These are phyloP conservation scores for Solanum chilense DNA, from an alignment of 257 asterid genomes.

Conservation along the genomic window DNA sequence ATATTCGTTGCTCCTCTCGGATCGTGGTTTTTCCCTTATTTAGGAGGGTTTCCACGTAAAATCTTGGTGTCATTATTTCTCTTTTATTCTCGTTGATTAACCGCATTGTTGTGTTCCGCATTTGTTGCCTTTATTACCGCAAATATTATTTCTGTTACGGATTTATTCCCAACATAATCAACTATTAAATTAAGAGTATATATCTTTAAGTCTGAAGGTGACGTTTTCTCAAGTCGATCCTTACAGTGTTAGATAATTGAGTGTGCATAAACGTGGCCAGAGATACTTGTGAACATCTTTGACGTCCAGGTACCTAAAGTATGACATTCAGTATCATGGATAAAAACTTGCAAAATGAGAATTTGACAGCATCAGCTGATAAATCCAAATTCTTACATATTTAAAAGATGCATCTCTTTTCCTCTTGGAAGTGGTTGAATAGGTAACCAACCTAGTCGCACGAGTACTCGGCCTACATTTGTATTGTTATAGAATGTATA, in stretches of 20 bases:
- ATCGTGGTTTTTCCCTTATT: too few species aligned
- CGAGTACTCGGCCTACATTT: conserved; percentile 43
- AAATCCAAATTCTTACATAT: conserved; percentile 15
- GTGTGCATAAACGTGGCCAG: conserved; percentile 36
- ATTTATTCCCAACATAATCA: too few species aligned
- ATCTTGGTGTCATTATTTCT: too few species aligned
- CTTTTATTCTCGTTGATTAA: too few species aligned
- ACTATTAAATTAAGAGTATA: not conserved
- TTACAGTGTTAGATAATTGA: conserved; percentile 14
- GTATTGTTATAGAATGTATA: not conserved
- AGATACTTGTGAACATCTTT: conserved; percentile 37
- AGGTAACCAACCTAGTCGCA: conserved; percentile 63
- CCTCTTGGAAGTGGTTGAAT: conserved; percentile 36
- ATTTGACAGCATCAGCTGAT: not conserved
- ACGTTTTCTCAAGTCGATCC: not conserved
- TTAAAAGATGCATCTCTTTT: conserved; percentile 35
- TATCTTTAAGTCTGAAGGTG: not conserved
- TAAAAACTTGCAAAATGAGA: not conserved
- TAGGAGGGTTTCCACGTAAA: too few species aligned
- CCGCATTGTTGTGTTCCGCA: too few species aligned
- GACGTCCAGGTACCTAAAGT: conserved; percentile 33
- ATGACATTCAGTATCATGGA: not conserved
- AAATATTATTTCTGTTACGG: too few species aligned
- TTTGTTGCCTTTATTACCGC: too few species aligned
- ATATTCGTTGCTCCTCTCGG: too few species aligned